Percentiles rank a stretch among this genome's conserved stretches.
Evolutionary conservation across 2,329 filamentous ascomycete species (phyloP).

Genomic region (Purpureocillium takamizusanense): DNA sequence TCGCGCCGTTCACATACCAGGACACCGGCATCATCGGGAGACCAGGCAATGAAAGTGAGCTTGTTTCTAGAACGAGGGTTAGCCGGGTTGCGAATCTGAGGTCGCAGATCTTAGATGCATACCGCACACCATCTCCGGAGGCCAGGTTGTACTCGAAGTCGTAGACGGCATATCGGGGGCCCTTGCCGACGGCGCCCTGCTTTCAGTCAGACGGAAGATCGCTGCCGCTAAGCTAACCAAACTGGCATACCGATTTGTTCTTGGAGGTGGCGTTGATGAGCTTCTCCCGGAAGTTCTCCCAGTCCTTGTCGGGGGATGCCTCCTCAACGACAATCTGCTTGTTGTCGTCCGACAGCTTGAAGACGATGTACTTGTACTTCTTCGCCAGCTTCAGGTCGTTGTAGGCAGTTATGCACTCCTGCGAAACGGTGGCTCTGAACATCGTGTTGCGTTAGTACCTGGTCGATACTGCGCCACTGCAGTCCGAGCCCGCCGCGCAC

Average conservation of each 20-base stretch:
- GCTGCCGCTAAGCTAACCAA: too few species aligned
- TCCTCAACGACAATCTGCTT: conserved; percentile 77
- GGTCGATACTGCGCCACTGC: conserved; percentile 1
- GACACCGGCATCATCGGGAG: conserved; percentile 70
- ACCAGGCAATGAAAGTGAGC: conserved; percentile 72
- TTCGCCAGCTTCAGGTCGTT: conserved; percentile 79
- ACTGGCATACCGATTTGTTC: conserved; percentile 46
- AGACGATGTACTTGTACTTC: conserved; percentile 79
- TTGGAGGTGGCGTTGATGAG: conserved; percentile 66
- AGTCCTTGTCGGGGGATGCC: conserved; percentile 57
- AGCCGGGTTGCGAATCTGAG: conserved; percentile 8
- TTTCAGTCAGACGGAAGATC: too few species aligned
- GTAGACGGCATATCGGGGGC: conserved; percentile 76
- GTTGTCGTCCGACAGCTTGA: conserved; percentile 77
- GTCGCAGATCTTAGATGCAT: conserved; percentile 15
- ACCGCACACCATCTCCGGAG: conserved; percentile 65
- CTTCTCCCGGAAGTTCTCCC: conserved; percentile 66
- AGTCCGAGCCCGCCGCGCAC: conserved; percentile 12
- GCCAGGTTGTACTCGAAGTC: conserved; percentile 72
- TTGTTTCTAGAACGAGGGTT: conserved; percentile 49
- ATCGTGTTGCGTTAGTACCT: conserved; percentile 12
- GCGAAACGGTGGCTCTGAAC: conserved; percentile 58
- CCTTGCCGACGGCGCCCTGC: conserved; percentile 52
- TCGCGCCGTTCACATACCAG: conserved; percentile 39
- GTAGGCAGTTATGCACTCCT: conserved; percentile 63